A percentile compares a stretch with the other conserved stretches of the same genome.
Evolutionary conservation across 768 basidiomycete genomes (phyloP).

Genomic region (Fistulinella prunicolor): DNA sequence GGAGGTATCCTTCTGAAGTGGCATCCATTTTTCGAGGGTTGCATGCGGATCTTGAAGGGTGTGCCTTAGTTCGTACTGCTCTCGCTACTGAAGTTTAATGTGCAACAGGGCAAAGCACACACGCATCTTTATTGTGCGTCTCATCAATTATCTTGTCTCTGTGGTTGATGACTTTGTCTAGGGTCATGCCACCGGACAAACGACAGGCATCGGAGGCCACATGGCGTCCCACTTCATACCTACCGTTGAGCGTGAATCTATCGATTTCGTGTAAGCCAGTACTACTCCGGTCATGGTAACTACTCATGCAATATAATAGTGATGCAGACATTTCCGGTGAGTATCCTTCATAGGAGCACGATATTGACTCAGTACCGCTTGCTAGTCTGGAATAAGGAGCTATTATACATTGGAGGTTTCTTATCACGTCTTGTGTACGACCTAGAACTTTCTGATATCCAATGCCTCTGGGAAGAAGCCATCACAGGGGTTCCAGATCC

Average conservation of each 20-base stretch:
- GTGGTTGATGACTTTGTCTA: background rate
- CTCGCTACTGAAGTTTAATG: background rate
- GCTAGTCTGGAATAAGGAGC: conserved; percentile 84
- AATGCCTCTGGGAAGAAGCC: background rate
- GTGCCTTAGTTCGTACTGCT: conserved; percentile 15
- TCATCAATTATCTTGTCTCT: background rate
- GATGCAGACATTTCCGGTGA: background rate
- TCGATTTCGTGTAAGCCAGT: conserved; percentile 13
- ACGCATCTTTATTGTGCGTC: conserved; percentile 12
- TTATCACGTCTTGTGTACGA: conserved; percentile 85
- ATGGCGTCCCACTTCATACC: conserved; percentile 17
- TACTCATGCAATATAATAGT: background rate
- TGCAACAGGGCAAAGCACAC: conserved; percentile 8
- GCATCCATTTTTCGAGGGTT: conserved; percentile 72
- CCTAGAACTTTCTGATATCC: conserved; percentile 60
- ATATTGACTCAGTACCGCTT: background rate
- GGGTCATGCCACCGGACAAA: conserved; percentile 14
- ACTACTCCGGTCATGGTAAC: background rate
- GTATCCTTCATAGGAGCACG: background rate
- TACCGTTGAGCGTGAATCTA: conserved; percentile 17
- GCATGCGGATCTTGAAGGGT: conserved; percentile 84
- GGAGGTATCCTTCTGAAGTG: background rate
- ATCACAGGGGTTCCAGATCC: background rate
- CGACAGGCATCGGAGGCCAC: conserved; percentile 16
- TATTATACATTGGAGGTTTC: conserved; percentile 80